Evolutionary conservation across 768 basidiomycete species (phyloP).

Genomic region (Hemileccinum impolitum): DNA sequence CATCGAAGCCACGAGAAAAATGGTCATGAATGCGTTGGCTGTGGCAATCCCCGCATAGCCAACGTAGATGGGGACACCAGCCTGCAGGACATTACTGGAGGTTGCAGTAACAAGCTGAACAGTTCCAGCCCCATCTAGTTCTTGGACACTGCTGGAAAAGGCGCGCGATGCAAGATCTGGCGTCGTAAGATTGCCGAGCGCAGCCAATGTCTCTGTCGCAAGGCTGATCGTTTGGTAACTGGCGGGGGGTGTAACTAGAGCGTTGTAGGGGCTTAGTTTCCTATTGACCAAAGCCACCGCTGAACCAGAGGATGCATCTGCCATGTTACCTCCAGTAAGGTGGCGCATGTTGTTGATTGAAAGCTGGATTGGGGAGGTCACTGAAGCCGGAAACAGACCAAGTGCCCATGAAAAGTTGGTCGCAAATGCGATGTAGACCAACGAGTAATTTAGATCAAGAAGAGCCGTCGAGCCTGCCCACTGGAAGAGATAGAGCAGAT

Average conservation of each 20-base stretch:
- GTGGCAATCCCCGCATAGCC: conserved; percentile 76
- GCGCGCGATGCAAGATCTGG: conserved; percentile 1
- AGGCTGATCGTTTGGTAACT: neutral
- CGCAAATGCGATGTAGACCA: conserved; percentile 74
- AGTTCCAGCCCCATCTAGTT: conserved; percentile 24
- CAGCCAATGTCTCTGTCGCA: conserved; percentile 7
- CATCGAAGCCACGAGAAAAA: conserved; percentile 74
- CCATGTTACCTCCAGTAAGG: conserved; percentile 73
- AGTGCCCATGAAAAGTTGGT: conserved; percentile 90
- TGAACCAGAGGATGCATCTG: conserved; percentile 54
- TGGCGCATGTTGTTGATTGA: conserved; percentile 83
- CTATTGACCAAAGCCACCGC: conserved; percentile 79
- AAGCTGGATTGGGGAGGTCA: conserved; percentile 59
- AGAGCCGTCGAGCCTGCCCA: conserved; percentile 76
- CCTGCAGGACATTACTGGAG: conserved; percentile 66
- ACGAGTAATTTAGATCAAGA: conserved; percentile 84
- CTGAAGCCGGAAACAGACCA: conserved; percentile 60
- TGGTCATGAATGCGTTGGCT: conserved; percentile 86
- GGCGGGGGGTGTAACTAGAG: conserved; percentile 1
- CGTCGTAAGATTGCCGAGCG: conserved; percentile 10
- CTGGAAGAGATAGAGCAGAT: conserved; percentile 82
- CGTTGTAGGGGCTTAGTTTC: conserved; percentile 76
- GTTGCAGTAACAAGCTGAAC: conserved; percentile 65
- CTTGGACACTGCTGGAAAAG: conserved; percentile 24
- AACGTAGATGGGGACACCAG: conserved; percentile 80